These are phyloP conservation scores for Candida khao-thaluensis DNA, from an alignment of 805 yeast species.

Conservation along the genomic window DNA sequence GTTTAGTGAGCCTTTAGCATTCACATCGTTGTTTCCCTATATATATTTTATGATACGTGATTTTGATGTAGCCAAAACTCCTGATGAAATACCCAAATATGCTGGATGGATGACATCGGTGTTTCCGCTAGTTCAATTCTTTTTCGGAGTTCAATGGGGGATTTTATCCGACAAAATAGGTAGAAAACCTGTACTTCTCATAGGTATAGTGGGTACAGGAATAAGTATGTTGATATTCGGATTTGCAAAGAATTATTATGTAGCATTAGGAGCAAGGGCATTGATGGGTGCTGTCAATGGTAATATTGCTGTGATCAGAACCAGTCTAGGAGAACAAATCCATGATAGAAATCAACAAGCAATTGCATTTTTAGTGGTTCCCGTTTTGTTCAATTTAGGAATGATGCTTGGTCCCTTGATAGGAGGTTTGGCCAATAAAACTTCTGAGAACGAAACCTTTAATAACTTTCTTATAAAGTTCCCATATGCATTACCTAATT, in stretches of 20 bases:
- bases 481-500: conserved; percentile 37
- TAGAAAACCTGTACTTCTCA: conserved; percentile 50
- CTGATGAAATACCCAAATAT: conserved; percentile 3
- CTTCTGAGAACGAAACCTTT: conserved; percentile 13
- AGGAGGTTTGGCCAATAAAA: conserved; percentile 30
- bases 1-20: conserved; percentile 49
- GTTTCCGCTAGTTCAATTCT: conserved; percentile 57
- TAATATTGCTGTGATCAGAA: conserved; percentile 61
- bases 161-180: conserved; percentile 52
- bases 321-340: conserved; percentile 60
- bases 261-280: conserved; percentile 54
- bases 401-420: conserved; percentile 60
- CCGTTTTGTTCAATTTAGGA: conserved; percentile 60
- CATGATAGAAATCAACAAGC: conserved; percentile 56
- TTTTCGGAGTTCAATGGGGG: conserved; percentile 61
- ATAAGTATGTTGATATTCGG: conserved; percentile 50
- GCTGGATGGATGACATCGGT: conserved; percentile 33
- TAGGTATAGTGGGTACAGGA: conserved; percentile 53
- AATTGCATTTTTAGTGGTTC: conserved; percentile 57
- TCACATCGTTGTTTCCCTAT: conserved; percentile 10
- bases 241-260: conserved; percentile 48
- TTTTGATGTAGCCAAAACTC: conserved; percentile 5
- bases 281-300: conserved; percentile 59
- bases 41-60: conserved; percentile 7
- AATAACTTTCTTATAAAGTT: conserved; percentile 22